These are phyloP conservation scores for Suillus alpinus DNA, from an alignment of 768 basidiomycete genomes.

Conservation along the genomic window DNA sequence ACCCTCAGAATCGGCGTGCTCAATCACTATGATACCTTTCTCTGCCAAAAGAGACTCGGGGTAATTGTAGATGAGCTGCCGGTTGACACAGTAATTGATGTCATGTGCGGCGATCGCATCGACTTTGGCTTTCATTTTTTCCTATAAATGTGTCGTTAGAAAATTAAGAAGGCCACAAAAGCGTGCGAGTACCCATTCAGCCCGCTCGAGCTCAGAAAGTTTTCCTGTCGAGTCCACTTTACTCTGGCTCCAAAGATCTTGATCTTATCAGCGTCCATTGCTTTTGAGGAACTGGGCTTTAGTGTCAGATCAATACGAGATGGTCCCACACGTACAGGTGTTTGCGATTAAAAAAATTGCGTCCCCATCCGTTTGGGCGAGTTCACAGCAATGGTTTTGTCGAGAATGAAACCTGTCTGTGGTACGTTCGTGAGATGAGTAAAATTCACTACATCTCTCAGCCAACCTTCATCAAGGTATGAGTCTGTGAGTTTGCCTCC, in stretches of 20 bases:
- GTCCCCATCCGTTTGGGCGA: constrained; percentile 91
- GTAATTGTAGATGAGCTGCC: constrained; percentile 99
- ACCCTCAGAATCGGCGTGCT: constrained; percentile 98
- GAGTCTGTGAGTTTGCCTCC: constrained; percentile 98
- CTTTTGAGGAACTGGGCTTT: constrained; percentile 35
- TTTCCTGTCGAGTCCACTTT: constrained; percentile 94
- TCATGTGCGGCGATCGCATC: constrained; percentile 92
- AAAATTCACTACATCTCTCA: not conserved
- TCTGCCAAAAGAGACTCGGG: constrained; percentile 95
- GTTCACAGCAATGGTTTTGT: constrained; percentile 92
- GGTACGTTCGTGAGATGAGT: not conserved
- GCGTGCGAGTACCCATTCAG: constrained; percentile 64
- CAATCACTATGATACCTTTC: constrained; percentile 92
- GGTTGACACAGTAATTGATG: constrained; percentile 96
- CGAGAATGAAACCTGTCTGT: constrained; percentile 86
- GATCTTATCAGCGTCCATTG: constrained; percentile 99
- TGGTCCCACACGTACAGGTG: constrained; percentile 62
- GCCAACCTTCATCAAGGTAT: constrained; percentile 90
- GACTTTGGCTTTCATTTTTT: constrained; percentile 99
- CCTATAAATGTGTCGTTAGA: constrained; percentile 43
- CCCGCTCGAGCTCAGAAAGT: constrained; percentile 97
- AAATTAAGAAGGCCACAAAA: not conserved
- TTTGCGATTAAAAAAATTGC: constrained; percentile 96
- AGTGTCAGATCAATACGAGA: not conserved
- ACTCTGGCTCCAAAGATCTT: constrained; percentile 98